Evolutionary conservation across 2,329 filamentous ascomycete genomes (phyloP), one percentile per base, ranked within the genome.

Genomic region (Trichoderma brevicompactum): DNA sequence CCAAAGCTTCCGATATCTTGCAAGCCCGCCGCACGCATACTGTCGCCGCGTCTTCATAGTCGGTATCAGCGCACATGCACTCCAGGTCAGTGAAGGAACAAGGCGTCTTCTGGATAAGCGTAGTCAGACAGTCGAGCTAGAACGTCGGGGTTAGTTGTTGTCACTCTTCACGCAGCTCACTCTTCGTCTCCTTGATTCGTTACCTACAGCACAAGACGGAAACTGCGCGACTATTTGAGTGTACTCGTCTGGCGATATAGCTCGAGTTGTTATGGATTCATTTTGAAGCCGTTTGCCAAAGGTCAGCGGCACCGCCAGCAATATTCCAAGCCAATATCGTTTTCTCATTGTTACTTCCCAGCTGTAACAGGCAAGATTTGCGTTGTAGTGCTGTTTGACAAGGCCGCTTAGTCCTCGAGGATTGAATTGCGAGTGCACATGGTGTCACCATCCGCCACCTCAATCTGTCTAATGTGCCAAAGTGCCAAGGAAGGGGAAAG

Each of bases 61-160:
- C 9, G 5, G 48, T n/a, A 34, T 65, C 55, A 7, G 9, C 15
- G 15, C 54, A 65, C 34, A 65, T 46, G 50, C 65, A 65, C 10
- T 10, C 6, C 32, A 59, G 7, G 32, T 66, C 53, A 7, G 9
- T 40, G 5, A 66, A 38, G 7, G 9, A 15, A 8, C 65, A 64
- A 2, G 40, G 13, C 13, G 48, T 56, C 19, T 12, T 10, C 12
- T 8, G 2, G 43, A 65, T 8, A 12, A 41, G 32, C 10, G 53
- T 17, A 6, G 23, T 49, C 34, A 60, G 34, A 36, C 61, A 60
- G 15, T 43, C 34, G 6, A 66, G 36, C 48, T 54, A 36, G 32
- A 65, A 10, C 15, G 5, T 9, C 7, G 32, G 34, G 19, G 5
- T 43, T 23, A 46, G 38, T 19, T 9, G 3, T 12, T 2, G 10